phyloP scores from a whole-genome alignment of 805 yeast species.

The Wickerhamiella musiphila region DNA sequence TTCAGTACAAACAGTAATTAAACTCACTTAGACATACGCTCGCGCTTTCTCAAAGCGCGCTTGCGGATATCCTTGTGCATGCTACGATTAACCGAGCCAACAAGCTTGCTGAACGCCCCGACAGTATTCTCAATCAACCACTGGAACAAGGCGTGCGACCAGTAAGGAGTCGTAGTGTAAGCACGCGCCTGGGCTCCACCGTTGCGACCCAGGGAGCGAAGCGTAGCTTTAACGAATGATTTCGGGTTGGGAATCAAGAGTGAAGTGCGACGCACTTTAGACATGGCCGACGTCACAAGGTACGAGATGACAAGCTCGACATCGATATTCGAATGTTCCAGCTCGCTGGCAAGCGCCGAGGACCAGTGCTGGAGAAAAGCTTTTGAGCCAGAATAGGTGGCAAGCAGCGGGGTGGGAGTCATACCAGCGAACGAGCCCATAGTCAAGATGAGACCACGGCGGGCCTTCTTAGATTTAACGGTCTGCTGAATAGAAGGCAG shows the following conservation, averaged over 20 bases:
- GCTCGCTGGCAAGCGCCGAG: conserved; percentile 71
- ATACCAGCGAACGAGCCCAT: conserved; percentile 97
- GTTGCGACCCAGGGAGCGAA: conserved; percentile 59
- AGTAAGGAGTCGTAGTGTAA: conserved; percentile 78
- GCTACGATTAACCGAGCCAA: conserved; percentile 45
- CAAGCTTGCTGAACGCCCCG: conserved; percentile 63
- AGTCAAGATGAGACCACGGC: conserved; percentile 57
- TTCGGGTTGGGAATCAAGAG: conserved; percentile 66
- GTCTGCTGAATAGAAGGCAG: conserved; percentile 51
- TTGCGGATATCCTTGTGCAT: conserved; percentile 70
- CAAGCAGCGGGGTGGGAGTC: conserved; percentile 78
- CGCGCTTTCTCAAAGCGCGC: conserved; percentile 58
- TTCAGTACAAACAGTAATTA: too few relatives aligned
- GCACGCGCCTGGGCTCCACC: conserved; percentile 85
- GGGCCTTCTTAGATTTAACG: conserved; percentile 23
- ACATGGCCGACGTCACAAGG: conserved; percentile 88
- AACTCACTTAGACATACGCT: neutral
- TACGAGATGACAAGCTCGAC: conserved; percentile 77
- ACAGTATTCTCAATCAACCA: conserved; percentile 57
- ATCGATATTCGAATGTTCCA: conserved; percentile 51
- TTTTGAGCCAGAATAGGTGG: conserved; percentile 92
- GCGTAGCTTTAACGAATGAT: conserved; percentile 55
- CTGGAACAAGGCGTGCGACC: conserved; percentile 87
- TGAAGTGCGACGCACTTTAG: conserved; percentile 70
- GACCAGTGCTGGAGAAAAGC: conserved; percentile 93